Conservation (phyloP, 257 asterid genomes). For the Solanum ossicruentum region DNA sequence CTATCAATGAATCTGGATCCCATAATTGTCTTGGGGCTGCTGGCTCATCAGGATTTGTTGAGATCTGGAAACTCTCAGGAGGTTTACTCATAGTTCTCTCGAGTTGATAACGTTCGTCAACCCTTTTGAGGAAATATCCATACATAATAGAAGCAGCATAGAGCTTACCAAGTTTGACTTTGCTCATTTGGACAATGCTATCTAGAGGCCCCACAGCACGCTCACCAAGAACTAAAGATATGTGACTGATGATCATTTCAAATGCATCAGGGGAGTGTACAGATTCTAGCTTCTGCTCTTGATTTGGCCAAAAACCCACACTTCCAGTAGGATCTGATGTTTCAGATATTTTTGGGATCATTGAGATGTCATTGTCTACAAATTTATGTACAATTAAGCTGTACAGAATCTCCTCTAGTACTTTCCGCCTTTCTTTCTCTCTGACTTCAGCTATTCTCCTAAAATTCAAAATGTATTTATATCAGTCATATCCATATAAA, state of each 20-base stretch:
- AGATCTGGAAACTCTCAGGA: conserved; percentile 54
- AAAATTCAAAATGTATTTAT: conserved; percentile 10
- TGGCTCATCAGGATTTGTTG: conserved; percentile 25
- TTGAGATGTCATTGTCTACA: conserved; percentile 41
- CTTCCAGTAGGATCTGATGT: conserved; percentile 70
- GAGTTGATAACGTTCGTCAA: conserved; percentile 89
- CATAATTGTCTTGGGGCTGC: conserved; percentile 46
- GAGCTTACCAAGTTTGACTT: conserved; percentile 87
- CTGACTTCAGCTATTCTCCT: conserved; percentile 92
- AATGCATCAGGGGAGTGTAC: conserved; percentile 90
- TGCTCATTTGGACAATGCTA: conserved; percentile 55
- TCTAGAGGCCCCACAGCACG: conserved; percentile 59
- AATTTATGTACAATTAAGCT: conserved; percentile 74
- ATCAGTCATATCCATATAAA: neutral
- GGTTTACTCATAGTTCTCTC: conserved; percentile 86
- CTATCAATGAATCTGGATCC: conserved; percentile 75
- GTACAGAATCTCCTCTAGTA: conserved; percentile 66
- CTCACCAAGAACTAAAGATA: conserved; percentile 70
- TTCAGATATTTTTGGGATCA: conserved; percentile 65
- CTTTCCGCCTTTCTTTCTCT: conserved; percentile 70
- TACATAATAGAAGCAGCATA: conserved; percentile 95
- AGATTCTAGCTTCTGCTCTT: conserved; percentile 66
- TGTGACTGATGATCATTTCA: conserved; percentile 81
- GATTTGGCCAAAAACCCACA: conserved; percentile 83
- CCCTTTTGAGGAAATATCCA: conserved; percentile 84